Percentiles rank a stretch among this genome's conserved stretches.
phyloP scores from a whole-genome alignment of 2,329 filamentous ascomycete genomes.

The Periglandula ipomoeae region DNA sequence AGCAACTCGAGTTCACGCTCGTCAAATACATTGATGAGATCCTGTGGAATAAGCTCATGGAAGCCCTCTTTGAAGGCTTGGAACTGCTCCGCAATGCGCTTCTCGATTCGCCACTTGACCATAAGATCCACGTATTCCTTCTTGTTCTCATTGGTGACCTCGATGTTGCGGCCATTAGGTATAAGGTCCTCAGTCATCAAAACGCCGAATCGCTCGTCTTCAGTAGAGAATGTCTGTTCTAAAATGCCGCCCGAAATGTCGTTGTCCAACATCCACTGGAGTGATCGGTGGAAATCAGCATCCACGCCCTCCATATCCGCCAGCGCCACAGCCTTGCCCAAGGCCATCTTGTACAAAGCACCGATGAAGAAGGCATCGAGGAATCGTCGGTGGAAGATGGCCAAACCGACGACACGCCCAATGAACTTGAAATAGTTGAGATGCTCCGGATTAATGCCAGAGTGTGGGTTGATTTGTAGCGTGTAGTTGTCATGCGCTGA shows the following conservation, averaged over 20 bases:
- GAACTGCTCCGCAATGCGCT: constrained; percentile 97
- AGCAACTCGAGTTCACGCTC: constrained; percentile 93
- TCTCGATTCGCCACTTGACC: constrained; percentile 98
- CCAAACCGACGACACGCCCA: constrained; percentile 88
- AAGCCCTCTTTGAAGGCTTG: constrained; percentile 96
- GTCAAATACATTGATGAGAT: constrained; percentile 97
- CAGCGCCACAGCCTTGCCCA: constrained; percentile 83
- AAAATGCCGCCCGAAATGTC: constrained; percentile 87
- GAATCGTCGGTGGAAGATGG: constrained; percentile 97
- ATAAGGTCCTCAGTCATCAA: constrained; percentile 91
- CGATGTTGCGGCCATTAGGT: constrained; percentile 79
- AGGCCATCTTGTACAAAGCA: constrained; percentile 98
- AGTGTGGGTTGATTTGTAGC: constrained; percentile 98
- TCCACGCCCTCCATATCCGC: constrained; percentile 99
- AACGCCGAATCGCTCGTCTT: constrained; percentile 95
- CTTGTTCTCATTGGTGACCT: constrained; percentile 98
- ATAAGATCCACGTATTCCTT: constrained; percentile 97
- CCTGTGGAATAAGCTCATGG: constrained; percentile 92
- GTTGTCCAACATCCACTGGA: constrained; percentile 97
- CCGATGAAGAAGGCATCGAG: constrained; percentile 98
- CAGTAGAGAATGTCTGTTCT: constrained; percentile 92
- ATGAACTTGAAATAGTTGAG: constrained; percentile 99
- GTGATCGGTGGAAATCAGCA: constrained; percentile 90
- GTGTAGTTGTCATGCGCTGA: constrained; percentile 99
- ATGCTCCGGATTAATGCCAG: constrained; percentile 98